A percentile compares a stretch with the other conserved stretches of the same genome.
phyloP scores from a whole-genome alignment of 768 basidiomycete genomes.

The Termitomyces sp. region DNA sequence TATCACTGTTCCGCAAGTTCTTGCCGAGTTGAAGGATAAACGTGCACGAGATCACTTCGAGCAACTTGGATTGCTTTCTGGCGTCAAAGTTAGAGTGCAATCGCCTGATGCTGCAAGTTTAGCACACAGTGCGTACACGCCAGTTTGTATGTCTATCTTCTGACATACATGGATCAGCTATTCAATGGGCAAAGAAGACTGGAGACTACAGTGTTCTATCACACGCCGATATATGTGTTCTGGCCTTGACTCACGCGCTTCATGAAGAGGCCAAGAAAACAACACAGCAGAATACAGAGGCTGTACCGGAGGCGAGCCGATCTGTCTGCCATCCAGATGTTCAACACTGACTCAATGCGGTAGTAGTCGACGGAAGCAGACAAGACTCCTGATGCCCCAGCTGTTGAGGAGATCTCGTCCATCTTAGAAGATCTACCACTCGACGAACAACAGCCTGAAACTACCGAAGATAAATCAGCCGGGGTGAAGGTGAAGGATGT shows the following conservation, averaged over 20 bases:
- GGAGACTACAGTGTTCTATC: conserved; percentile 95
- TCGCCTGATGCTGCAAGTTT: conserved; percentile 70
- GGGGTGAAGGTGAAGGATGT: conserved; percentile 2
- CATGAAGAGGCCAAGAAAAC: conserved; percentile 50
- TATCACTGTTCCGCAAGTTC: conserved; percentile 85
- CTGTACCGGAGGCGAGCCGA: conserved; percentile 24
- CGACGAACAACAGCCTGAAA: conserved; percentile 15
- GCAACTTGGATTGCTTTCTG: conserved; percentile 68
- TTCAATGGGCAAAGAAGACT: conserved; percentile 89
- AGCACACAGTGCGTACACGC: conserved; percentile 46
- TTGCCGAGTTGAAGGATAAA: conserved; percentile 86
- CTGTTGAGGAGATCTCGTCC: conserved; percentile 14
- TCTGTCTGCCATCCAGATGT: neutral
- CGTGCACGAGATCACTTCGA: conserved; percentile 86
- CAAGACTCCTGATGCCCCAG: conserved; percentile 5
- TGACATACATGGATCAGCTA: conserved; percentile 50
- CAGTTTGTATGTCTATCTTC: neutral
- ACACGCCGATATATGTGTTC: conserved; percentile 83
- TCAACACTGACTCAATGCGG: conserved; percentile 22
- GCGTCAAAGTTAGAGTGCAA: conserved; percentile 70
- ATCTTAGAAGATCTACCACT: conserved; percentile 16
- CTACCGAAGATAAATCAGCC: conserved; percentile 6
- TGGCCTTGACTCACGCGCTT: conserved; percentile 84
- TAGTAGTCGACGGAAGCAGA: conserved; percentile 27
- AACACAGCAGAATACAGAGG: conserved; percentile 24